Evolutionary conservation across 768 basidiomycete genomes (phyloP), one percentile per base, ranked within the genome.

Genomic region (Mycena polygramma): DNA sequence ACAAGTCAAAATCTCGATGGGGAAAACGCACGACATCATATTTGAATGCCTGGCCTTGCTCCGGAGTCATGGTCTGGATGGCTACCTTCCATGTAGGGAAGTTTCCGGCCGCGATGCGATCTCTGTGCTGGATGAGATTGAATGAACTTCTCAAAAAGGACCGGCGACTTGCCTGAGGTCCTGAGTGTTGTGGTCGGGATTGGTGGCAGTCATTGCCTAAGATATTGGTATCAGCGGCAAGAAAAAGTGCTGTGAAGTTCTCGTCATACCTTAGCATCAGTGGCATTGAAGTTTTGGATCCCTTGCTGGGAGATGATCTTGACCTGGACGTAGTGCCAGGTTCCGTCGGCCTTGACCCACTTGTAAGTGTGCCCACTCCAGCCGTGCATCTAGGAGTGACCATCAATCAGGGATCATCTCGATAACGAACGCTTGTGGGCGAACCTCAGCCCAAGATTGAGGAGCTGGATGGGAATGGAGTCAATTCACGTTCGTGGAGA

Each of bases 361-460:
- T 73, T 73, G 36, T 67, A 73, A 2, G 72, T 73, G 51, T 70
- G 72, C 4, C 72, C 72, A 30, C 72, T 70, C 64, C 59, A 73
- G 13, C 72, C 72, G 55, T 73, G 59, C 72, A 73, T 73, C 72
- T 73, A 39, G 6, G 3, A 49, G 30, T 39, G 22, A 35, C 57
- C n/a, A 37, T 35, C 20, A 6, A 22, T 30, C 30, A 30, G 30
- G 30, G 8, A 26, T 1, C 19, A 37, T 20, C 19, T 22, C 26
- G 9, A 20, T 19, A 36, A 24, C n/a, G 43, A 13, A 20, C 8
- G 30, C 10, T 2, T 37, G 19, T 2, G 11, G 51, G 49, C 58
- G 2, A n/a, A 72, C 71, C 63, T 73, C 64, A 24, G 72, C 68
- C 72, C 72, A 73, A 14, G 72, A 73, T 6, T 48, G 5, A 4